Percentiles rank a stretch among this genome's conserved stretches.
These are phyloP conservation scores for Tolypocladium nubicola DNA, from an alignment of 2,329 filamentous ascomycete species.

Conservation along the genomic window DNA sequence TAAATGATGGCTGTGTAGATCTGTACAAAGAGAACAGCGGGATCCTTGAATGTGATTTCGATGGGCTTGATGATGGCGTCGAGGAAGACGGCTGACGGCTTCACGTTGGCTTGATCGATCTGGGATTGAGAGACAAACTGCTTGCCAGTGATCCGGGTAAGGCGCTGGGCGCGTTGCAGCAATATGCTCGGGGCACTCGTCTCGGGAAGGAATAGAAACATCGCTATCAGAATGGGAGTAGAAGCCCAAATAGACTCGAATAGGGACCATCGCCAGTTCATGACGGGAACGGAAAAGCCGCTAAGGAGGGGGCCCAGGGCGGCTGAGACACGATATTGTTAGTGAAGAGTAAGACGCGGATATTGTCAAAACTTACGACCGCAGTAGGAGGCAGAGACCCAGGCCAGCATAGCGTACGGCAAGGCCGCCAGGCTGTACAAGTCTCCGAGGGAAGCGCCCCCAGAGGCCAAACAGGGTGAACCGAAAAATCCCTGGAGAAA, in stretches of 20 bases:
- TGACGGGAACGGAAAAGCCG: slow-evolving; percentile 46
- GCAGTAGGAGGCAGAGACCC: slow-evolving; percentile 43
- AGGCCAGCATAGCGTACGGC: slow-evolving; percentile 48
- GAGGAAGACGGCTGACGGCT: slow-evolving; percentile 32
- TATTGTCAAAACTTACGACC: slow-evolving; percentile 21
- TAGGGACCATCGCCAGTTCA: slow-evolving; percentile 52
- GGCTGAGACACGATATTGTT: slow-evolving; percentile 16
- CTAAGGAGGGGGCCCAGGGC: slow-evolving; percentile 51
- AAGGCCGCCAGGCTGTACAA: slow-evolving; percentile 44
- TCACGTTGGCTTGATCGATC: slow-evolving; percentile 47
- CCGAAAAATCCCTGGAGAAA: slow-evolving; percentile 59
- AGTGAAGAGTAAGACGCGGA: neutral
- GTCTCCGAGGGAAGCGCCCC: slow-evolving; percentile 39
- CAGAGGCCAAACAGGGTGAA: slow-evolving; percentile 52
- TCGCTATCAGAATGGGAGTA: slow-evolving; percentile 45
- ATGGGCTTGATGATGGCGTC: slow-evolving; percentile 52
- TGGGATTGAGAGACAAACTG: slow-evolving; percentile 52
- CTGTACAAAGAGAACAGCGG: slow-evolving; percentile 51
- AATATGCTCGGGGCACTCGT: slow-evolving; percentile 50
- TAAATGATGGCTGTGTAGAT: slow-evolving; percentile 52
- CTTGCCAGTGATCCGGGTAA: slow-evolving; percentile 49
- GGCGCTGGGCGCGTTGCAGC: slow-evolving; percentile 47
- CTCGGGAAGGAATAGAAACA: slow-evolving; percentile 55
- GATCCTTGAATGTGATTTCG: slow-evolving; percentile 50
- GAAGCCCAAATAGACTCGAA: slow-evolving; percentile 56